Base-by-base conservation (phyloP, 345 rosid species). In the Laguncularia racemosa region DNA sequence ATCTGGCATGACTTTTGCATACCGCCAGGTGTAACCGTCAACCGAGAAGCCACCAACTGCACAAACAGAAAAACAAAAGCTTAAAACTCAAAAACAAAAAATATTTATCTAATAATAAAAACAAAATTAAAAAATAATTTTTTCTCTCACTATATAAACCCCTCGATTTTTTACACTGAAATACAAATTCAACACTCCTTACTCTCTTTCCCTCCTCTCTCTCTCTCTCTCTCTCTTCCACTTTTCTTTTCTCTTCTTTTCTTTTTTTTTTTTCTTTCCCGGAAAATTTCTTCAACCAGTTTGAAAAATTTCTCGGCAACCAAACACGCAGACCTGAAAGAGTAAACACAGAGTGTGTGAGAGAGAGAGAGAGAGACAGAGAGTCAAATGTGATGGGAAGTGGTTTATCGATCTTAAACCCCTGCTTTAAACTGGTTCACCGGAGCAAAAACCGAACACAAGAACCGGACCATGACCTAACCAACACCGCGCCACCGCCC, bases 321-420 rank as follows among this genome's bases (percentile, higher is more conserved):
- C 72, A 51, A 62, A 62, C 70, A 52, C n/a, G 63, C 48, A 55
- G 63, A 53, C 16, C 28, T 13, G 18, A 38, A 26, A 12, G 51
- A 58, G 53, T 45, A 28, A 46, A 43, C 28, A 16, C 44, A 13
- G 9, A 14, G 40, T 21, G 38, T 14, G 16, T 44, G 43, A 2
- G 57, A 46, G 64, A 53, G 60, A 45, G 54, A 26, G 71, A 65
- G 66, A 20, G 64, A 49, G 81, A 70, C 70, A 73, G 44, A 53
- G 49, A 68, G 64, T 78, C 93, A 84, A 89, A 84, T 92, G 98
- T 84, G 93, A 92, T 92, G 98, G 98, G 98, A 73, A 81, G 89
- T 72, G 91, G 95, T 71, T 73, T 89, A 70, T 92, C 95, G 66
- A 70, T 82, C 59, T 67, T 82, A 78, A 61, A 73, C 52, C 86